Percentiles rank a stretch among this genome's conserved stretches.
Evolutionary conservation across 352 stramenopile genomes (phyloP).

Genomic region (Blastocystis sp.): DNA sequence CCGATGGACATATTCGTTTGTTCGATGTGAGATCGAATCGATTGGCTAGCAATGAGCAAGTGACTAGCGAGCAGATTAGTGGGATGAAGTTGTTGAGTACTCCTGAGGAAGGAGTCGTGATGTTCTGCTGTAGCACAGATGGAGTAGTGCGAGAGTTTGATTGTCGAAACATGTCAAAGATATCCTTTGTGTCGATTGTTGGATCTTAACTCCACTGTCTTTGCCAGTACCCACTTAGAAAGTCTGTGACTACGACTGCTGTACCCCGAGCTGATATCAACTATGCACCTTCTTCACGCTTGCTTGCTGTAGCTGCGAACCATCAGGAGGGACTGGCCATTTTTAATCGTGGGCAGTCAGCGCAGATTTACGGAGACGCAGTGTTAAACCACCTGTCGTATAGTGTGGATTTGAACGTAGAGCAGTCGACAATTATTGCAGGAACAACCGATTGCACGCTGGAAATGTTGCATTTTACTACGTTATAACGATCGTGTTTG

Average conservation of each 20-base stretch:
- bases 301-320: constrained; percentile 31
- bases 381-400: constrained; percentile 18
- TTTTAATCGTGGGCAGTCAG: not conserved
- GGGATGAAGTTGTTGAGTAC: not conserved
- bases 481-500: not conserved
- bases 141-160: constrained; percentile 25
- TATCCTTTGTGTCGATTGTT: constrained; percentile 4
- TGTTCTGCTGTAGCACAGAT: constrained; percentile 21
- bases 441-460: constrained; percentile 1
- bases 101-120: not conserved
- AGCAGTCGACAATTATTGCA: not conserved
- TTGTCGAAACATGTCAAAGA: not conserved
- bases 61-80: not conserved
- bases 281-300: not conserved
- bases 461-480: constrained; percentile 18
- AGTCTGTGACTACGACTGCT: not conserved
- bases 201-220: not conserved
- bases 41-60: not conserved
- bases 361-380: not conserved
- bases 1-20: not conserved
- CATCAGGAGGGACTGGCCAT: constrained; percentile 11
- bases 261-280: not conserved
- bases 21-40: not conserved
- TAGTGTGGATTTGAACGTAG: not conserved
- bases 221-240: not conserved